Percentiles rank a stretch among this genome's conserved stretches.
Conservation (phyloP, 1,284 basidiomycete genomes). For the Cryptococcus depauperatus region DNA sequence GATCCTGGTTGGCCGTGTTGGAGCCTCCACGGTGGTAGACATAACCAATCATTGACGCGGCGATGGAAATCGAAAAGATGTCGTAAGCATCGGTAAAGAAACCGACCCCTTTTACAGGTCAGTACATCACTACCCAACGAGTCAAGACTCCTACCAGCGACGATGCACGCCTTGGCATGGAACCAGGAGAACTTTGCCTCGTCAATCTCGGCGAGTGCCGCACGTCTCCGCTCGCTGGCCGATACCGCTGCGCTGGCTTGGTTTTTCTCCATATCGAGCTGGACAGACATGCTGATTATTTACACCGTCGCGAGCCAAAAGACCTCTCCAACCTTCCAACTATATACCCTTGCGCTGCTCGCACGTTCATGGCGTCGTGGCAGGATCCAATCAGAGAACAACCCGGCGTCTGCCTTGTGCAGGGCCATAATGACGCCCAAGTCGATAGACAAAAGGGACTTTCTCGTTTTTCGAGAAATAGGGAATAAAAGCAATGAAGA, state of each 20-base stretch:
- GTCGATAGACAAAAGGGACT: neutral
- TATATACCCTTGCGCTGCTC: too few relatives aligned
- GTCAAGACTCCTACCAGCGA: slow-evolving; percentile 38
- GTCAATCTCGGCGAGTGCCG: slow-evolving; percentile 65
- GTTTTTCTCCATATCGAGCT: slow-evolving; percentile 16
- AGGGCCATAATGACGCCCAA: neutral
- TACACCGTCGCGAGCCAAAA: too few relatives aligned
- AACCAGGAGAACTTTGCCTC: slow-evolving; percentile 60
- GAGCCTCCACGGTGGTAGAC: slow-evolving; percentile 54
- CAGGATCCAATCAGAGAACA: too few relatives aligned
- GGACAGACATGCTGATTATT: slow-evolving; percentile 7
- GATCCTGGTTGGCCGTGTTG: slow-evolving; percentile 54
- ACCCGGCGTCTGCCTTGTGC: neutral
- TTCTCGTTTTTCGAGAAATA: too few relatives aligned
- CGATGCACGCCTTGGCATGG: slow-evolving; percentile 46
- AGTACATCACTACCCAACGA: neutral
- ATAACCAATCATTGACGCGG: slow-evolving; percentile 64
- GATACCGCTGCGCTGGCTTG: slow-evolving; percentile 13
- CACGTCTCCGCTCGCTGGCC: slow-evolving; percentile 51
- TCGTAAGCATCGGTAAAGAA: slow-evolving; percentile 47
- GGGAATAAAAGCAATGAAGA: too few relatives aligned
- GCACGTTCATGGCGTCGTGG: too few relatives aligned
- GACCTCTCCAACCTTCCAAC: too few relatives aligned
- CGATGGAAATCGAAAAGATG: slow-evolving; percentile 57
- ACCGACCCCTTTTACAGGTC: slow-evolving; percentile 27